Evolutionary conservation across 2,329 filamentous ascomycete species (phyloP).

Genomic region (Proliferodiscus dingleyae): DNA sequence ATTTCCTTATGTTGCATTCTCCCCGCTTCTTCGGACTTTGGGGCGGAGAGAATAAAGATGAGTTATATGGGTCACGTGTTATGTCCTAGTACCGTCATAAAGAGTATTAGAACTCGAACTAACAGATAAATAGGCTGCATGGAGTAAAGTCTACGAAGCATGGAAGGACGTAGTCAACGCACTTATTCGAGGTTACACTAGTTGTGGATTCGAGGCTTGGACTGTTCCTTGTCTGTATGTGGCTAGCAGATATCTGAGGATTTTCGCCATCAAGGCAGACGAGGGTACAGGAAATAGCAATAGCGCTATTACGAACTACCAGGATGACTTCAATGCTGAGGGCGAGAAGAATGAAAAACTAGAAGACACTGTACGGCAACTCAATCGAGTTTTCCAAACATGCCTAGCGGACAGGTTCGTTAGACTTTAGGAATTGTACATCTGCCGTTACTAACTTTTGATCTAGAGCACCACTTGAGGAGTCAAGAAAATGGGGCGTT

Average conservation of each 20-base stretch:
- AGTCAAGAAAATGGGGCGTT: constrained; percentile 96
- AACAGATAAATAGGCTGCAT: constrained; percentile 35
- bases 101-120: not conserved
- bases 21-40: not conserved
- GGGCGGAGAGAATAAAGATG: not conserved
- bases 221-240: constrained; percentile 87
- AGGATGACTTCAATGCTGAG: constrained; percentile 78
- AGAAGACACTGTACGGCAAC: constrained; percentile 82
- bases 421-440: not conserved
- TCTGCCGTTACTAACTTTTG: constrained; percentile 2
- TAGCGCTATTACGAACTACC: constrained; percentile 46
- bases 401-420: constrained; percentile 83
- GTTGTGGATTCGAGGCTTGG: constrained; percentile 76
- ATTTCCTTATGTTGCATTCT: not conserved
- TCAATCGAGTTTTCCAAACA: constrained; percentile 87
- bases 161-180: constrained; percentile 82
- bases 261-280: constrained; percentile 90
- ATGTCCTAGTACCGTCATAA: not conserved
- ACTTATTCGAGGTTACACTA: constrained; percentile 77
- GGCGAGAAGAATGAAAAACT: constrained; percentile 76
- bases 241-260: constrained; percentile 77
- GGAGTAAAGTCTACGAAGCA: constrained; percentile 76
- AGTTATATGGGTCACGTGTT: not conserved
- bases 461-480: constrained; percentile 69
- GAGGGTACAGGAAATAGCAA: constrained; percentile 52